Conservation (phyloP, 106 monocot species). For the Cymbidium sinense region DNA sequence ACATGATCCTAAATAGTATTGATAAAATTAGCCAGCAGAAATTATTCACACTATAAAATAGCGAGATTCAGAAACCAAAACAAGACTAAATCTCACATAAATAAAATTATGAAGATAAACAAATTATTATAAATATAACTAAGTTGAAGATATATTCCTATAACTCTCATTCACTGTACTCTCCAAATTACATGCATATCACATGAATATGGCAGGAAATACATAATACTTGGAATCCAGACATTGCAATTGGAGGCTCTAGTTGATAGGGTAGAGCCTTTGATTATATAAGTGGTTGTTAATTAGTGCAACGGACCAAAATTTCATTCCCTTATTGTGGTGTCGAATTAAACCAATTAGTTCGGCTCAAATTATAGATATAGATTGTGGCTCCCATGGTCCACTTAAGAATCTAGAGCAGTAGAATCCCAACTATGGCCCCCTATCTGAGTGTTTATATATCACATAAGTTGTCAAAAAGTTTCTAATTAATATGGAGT, state of each 20-base stretch:
- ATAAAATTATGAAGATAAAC: background rate
- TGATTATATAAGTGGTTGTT: background rate
- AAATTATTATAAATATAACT: background rate
- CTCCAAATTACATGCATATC: background rate
- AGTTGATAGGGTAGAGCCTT: background rate
- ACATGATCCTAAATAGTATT: constrained; percentile 58
- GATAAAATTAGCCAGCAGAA: background rate
- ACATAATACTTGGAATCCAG: background rate
- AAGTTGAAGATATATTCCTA: background rate
- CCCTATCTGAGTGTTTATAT: background rate
- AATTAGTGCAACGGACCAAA: background rate
- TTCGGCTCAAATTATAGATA: background rate
- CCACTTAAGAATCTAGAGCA: background rate
- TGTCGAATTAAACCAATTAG: background rate
- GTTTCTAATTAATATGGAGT: background rate
- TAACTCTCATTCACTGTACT: background rate
- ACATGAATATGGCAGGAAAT: background rate
- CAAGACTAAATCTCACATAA: background rate
- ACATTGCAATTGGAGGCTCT: background rate
- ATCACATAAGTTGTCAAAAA: background rate
- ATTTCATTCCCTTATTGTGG: background rate
- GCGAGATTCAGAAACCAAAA: background rate
- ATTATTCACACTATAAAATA: background rate
- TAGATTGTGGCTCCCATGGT: background rate
- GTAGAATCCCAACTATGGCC: background rate